Evolutionary conservation across 2,329 filamentous ascomycete species (phyloP).

Genomic region (Alternaria triticina): DNA sequence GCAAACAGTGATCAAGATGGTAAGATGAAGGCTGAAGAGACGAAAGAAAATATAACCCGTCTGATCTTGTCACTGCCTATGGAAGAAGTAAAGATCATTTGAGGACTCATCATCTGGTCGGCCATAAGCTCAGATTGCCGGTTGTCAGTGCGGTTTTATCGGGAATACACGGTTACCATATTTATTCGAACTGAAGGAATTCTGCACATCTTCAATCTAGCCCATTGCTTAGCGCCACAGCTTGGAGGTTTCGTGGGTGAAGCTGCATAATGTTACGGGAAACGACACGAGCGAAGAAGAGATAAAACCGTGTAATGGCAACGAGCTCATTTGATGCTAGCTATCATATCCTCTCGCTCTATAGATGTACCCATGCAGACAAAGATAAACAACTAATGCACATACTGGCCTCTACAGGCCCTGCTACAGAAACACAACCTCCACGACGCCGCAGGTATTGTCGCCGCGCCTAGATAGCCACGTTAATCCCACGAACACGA

Average conservation of each 20-base stretch:
- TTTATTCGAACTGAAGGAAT: rapidly evolving
- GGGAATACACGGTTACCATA: not conserved
- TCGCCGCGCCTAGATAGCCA: not conserved
- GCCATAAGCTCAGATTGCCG: not conserved
- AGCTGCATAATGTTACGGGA: not conserved
- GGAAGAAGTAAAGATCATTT: not conserved
- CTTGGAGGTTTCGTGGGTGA: not conserved
- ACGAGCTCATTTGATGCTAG: not conserved
- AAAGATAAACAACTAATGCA: not conserved
- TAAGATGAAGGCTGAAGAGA: not conserved
- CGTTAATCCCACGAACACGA: not conserved
- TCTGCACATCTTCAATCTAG: rapidly evolving
- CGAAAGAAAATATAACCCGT: rapidly evolving
- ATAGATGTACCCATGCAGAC: not conserved
- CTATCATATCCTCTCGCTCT: not conserved
- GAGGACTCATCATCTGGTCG: not conserved
- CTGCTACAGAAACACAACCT: not conserved
- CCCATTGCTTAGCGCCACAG: too few species aligned
- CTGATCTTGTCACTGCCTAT: not conserved
- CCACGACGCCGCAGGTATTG: not conserved
- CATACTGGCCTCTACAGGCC: not conserved
- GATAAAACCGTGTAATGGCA: not conserved
- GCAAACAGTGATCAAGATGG: not conserved
- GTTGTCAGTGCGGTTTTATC: too few species aligned
- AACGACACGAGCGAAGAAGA: not conserved